Evolutionary conservation across 129 eudicot species (phyloP).

Genomic region (Rutidosis leptorrhynchoides): DNA sequence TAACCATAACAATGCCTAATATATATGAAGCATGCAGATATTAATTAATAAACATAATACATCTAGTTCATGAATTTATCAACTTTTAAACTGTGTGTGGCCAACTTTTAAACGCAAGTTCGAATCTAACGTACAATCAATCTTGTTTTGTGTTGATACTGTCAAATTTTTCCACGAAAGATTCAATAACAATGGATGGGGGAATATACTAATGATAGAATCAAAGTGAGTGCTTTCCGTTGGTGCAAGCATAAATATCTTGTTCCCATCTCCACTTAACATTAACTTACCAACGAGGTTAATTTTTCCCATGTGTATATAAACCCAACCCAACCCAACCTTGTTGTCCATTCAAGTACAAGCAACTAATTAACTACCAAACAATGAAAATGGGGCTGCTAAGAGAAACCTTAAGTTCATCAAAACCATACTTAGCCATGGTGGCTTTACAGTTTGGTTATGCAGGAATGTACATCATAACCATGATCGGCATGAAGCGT

Average conservation of each 20-base stretch:
- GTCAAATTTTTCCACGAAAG: background rate
- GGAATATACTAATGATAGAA: slow-evolving; percentile 44
- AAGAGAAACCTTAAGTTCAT: slow-evolving; percentile 30
- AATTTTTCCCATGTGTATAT: slow-evolving; percentile 26
- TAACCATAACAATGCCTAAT: too few relatives aligned
- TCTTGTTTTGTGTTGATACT: too few relatives aligned
- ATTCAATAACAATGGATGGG: slow-evolving; percentile 30
- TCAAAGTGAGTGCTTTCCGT: slow-evolving; percentile 37
- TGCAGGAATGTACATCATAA: slow-evolving; percentile 82
- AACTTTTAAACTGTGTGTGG: too few relatives aligned
- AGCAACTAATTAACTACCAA: background rate
- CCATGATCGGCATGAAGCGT: slow-evolving; percentile 57
- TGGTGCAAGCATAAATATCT: slow-evolving; percentile 31
- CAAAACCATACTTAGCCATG: slow-evolving; percentile 74
- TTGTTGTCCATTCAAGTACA: slow-evolving; percentile 22
- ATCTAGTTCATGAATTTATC: too few relatives aligned
- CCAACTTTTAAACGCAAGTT: background rate
- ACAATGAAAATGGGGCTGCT: slow-evolving; percentile 33
- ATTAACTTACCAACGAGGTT: slow-evolving; percentile 18
- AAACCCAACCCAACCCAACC: slow-evolving; percentile 28
- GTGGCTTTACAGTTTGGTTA: slow-evolving; percentile 82
- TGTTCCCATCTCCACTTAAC: slow-evolving; percentile 29
- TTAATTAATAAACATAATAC: too few relatives aligned
- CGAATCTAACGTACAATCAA: background rate
- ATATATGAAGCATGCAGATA: too few relatives aligned